A percentile compares a stretch with the other conserved stretches of the same genome.
Evolutionary conservation across 331 rosid species (phyloP).

Genomic region (Stylosanthes scabra): DNA sequence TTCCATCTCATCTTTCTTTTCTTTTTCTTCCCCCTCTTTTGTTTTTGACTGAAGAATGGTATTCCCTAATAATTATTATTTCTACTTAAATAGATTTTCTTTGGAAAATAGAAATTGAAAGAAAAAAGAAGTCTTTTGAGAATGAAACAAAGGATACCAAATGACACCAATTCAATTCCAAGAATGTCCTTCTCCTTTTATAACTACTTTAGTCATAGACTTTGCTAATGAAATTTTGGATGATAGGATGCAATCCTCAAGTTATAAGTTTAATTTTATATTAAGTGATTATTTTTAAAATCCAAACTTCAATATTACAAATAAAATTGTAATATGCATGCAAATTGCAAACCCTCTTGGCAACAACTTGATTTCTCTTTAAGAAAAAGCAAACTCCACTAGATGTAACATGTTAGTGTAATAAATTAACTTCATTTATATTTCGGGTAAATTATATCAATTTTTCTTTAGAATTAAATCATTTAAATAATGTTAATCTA

Average conservation of each 20-base stretch:
- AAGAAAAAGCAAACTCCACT: conserved; percentile 26
- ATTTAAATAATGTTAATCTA: too few species aligned
- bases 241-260: too few species aligned
- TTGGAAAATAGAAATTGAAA: neutral
- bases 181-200: conserved; percentile 37
- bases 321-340: too few species aligned
- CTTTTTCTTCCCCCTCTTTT: neutral
- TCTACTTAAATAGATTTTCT: neutral
- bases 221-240: neutral
- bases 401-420: too few species aligned
- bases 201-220: neutral
- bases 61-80: neutral
- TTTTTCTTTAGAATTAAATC: too few species aligned
- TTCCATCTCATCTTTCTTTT: neutral
- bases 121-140: neutral
- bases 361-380: neutral
- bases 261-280: too few species aligned
- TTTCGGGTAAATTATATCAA: too few species aligned
- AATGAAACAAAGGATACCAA: conserved; percentile 37
- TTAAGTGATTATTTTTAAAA: too few species aligned
- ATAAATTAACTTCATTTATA: too few species aligned
- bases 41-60: conserved; percentile 6
- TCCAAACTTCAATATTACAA: too few species aligned
- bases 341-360: too few species aligned
- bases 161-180: conserved; percentile 56